Percentiles rank a stretch among this genome's conserved stretches.
Conservation (phyloP, 805 yeast genomes). For the Candida hispaniensis region DNA sequence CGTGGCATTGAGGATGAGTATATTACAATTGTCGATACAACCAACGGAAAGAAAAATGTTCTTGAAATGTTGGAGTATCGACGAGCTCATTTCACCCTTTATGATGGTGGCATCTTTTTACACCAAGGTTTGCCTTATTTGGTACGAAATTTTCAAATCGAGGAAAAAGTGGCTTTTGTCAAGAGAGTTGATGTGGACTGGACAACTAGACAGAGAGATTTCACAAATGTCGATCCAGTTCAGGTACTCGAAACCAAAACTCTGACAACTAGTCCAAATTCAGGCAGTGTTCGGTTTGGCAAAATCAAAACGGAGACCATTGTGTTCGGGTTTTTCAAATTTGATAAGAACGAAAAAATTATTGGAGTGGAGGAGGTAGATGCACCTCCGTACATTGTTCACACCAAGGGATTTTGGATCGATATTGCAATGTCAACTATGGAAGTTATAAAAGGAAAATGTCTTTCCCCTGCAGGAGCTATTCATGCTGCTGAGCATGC, state of each 20-base stretch:
- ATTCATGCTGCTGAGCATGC: constrained; percentile 97
- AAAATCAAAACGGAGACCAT: constrained; percentile 56
- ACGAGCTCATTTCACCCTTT: constrained; percentile 79
- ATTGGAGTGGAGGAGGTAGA: constrained; percentile 88
- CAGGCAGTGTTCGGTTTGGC: constrained; percentile 46
- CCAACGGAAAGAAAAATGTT: constrained; percentile 58
- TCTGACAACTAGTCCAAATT: constrained; percentile 6
- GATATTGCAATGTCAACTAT: constrained; percentile 66
- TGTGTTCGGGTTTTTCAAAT: constrained; percentile 89
- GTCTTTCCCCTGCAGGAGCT: constrained; percentile 70
- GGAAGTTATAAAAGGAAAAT: constrained; percentile 44
- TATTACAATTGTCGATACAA: constrained; percentile 83
- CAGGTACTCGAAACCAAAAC: constrained; percentile 23
- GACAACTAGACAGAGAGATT: constrained; percentile 87
- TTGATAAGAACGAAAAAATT: constrained; percentile 65
- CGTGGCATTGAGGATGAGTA: constrained; percentile 74
- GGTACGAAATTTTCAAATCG: constrained; percentile 72
- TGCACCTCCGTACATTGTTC: constrained; percentile 64
- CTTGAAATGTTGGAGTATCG: constrained; percentile 85
- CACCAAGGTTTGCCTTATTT: constrained; percentile 90
- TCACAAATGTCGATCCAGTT: constrained; percentile 81
- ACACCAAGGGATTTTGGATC: constrained; percentile 83
- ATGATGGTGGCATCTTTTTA: constrained; percentile 85
- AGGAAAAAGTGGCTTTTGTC: constrained; percentile 73
- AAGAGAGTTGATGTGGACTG: constrained; percentile 87